Conservation (phyloP, 805 yeast species). For the Ogataea angusta region DNA sequence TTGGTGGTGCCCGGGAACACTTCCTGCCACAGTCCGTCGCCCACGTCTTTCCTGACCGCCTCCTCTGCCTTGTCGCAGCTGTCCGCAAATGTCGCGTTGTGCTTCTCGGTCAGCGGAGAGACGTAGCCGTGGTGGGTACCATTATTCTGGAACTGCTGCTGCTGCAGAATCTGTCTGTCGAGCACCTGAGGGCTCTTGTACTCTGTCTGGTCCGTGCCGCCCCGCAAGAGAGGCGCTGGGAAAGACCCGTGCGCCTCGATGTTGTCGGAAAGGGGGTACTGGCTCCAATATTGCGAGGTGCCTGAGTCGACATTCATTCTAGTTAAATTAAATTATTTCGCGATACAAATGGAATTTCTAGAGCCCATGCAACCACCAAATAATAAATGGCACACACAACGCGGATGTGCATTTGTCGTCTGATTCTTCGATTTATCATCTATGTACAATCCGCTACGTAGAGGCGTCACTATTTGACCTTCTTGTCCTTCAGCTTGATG, state of each 20-base stretch:
- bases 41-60: conserved; percentile 1
- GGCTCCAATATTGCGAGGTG: conserved; percentile 12
- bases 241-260: neutral
- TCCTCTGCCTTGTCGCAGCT: conserved; percentile 7
- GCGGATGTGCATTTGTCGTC: no score
- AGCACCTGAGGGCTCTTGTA: conserved; percentile 2
- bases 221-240: neutral
- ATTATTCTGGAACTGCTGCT: conserved; percentile 13
- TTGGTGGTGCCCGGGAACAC: conserved; percentile 1
- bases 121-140: conserved; percentile 1
- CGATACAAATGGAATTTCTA: neutral
- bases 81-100: neutral
- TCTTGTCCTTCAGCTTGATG: conserved; percentile 84
- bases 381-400: no score
- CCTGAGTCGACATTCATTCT: conserved; percentile 10
- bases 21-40: conserved; percentile 1
- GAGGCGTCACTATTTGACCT: conserved; percentile 65
- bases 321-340: neutral
- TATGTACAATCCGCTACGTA: neutral
- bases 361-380: neutral
- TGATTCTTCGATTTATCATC: neutral
- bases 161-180: conserved; percentile 14
- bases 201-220: neutral
- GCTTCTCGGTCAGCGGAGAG: conserved; percentile 9
- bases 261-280: conserved; percentile 1